Evolutionary conservation across 1,284 basidiomycete species (phyloP), one percentile per base, ranked within the genome.

Genomic region (Amylostereum areolatum): DNA sequence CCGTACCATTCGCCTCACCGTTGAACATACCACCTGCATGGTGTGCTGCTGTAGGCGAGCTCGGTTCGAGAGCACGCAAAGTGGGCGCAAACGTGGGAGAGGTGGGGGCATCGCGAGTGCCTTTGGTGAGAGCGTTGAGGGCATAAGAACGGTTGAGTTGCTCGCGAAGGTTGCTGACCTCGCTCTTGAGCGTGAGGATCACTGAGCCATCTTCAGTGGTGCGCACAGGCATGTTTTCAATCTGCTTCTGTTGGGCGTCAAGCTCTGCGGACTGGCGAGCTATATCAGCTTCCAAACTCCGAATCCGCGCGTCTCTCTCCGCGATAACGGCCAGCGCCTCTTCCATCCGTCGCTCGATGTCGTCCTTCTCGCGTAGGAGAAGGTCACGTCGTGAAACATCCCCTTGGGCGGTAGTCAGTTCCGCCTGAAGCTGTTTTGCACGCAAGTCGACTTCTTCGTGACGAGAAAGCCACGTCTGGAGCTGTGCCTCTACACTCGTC

Each of bases 141-240:
- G 96, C 92, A 62, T 93, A 93, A 24, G 94, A 87, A 30, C 97
- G 83, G 62, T 95, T 94, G 56, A 99, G 83, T 66, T 99, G 96
- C 65, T 99, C 97, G 52, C 93, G 90, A 46, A 99, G 74, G 55
- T 73, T 85, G 66, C 87, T 85, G 54, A 99, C 85, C 73, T 99
- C 97, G 58, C 82, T 89, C 67, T 97, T 92, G 61, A 99, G 81
- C 0, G 87, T 86, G 54, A 84, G 74, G 52, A 98, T 92, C 29
- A 95, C 87, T 8, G 87, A 87, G 50, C 74, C 83, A 62, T 96
- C 92, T 57, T 95, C 92, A 10, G 81, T 75, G 47, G 78, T 83
- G 55, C 84, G 80, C 34, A 69, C 64, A 24, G 87, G 86, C 2
- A 74, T 67, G 49, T 65, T 62, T 46, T 86, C 83, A 43, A 86